Base-by-base conservation (phyloP, 345 rosid genomes). In the Bretschneidera sinensis region DNA sequence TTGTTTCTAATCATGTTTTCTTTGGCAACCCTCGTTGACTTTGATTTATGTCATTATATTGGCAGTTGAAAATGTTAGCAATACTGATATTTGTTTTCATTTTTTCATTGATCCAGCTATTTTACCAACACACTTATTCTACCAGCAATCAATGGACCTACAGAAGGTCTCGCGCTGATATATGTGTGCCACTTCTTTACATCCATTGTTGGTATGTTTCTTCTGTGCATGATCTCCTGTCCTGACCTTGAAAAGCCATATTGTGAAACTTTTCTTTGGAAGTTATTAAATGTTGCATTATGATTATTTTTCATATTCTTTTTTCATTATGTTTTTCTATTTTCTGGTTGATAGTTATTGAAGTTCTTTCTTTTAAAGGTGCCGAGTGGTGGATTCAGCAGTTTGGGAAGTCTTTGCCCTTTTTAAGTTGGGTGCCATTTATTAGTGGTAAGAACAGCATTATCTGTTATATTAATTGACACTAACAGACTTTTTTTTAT, bases 71-170 rank as follows among this genome's bases (percentile, higher is more conserved):
- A 51, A 56, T 59, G 11, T 21, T 22, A 33, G 33, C 61, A 18
- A 21, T 45, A 52, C 65, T 58, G 28, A 68, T 62, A 23, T 54
- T 64, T 56, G 15, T 50, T 54, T 23, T 60, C 15, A 49, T n/a
- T n/a, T n/a, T n/a, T n/a, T n/a, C n/a, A n/a, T n/a, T 52, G 34
- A 10, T 79, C 65, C 85, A 94, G 99, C 83, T 95, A 72, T 55
- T 95, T 95, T 51, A 88, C 95, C 81, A 83, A 91, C 62, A 85
- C 91, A 4, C 99, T 95, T 68, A 85, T 79, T 62, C 96, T 91
- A 70, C 99, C 99, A 0, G 95, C 78, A 62, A 63, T 95, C 50
- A 95, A 95, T 75, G 99, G 99, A 69, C 96, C 99, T 39, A 95
- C 96, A 1, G 99, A 91, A 76, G 99, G 99, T 50, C 88, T 95